phyloP scores from a whole-genome alignment of 352 stramenopile species.

The Thraustochytrium striatum region DNA sequence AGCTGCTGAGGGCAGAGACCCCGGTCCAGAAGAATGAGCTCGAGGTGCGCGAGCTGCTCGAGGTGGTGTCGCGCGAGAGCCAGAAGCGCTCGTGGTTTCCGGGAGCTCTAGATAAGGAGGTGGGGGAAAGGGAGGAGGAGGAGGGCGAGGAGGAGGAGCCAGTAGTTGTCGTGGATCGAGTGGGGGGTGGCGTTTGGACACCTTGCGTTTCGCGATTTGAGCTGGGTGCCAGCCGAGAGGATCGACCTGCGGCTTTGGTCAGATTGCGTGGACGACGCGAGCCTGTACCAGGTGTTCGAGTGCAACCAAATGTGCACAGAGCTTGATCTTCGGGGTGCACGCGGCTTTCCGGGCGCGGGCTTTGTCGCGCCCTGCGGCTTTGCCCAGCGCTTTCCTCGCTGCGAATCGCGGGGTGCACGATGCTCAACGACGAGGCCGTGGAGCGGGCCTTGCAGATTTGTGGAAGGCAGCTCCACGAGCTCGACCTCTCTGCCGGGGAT shows the following conservation, averaged over 20 bases:
- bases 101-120: too few relatives aligned
- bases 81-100: too few relatives aligned
- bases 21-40: too few relatives aligned
- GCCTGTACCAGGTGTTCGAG: background rate
- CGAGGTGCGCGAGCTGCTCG: too few relatives aligned
- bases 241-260: conserved; percentile 18
- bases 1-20: too few relatives aligned
- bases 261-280: background rate
- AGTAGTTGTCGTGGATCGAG: too few relatives aligned
- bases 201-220: conserved; percentile 2
- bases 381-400: background rate
- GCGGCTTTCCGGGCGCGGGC: background rate
- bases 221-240: background rate
- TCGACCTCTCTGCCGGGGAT: background rate
- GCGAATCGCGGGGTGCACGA: conserved; percentile 2
- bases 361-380: background rate
- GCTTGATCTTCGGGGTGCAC: conserved; percentile 2
- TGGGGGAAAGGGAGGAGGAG: too few relatives aligned
- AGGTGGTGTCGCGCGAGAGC: too few relatives aligned
- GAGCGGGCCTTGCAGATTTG: background rate
- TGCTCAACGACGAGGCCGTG: background rate
- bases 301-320: background rate
- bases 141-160: too few relatives aligned
- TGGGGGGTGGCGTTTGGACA: conserved; percentile 18
- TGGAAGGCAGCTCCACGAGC: background rate